Evolutionary conservation across 495 filamentous ascomycete genomes (phyloP).

Genomic region (Penicillium bialowiezense): DNA sequence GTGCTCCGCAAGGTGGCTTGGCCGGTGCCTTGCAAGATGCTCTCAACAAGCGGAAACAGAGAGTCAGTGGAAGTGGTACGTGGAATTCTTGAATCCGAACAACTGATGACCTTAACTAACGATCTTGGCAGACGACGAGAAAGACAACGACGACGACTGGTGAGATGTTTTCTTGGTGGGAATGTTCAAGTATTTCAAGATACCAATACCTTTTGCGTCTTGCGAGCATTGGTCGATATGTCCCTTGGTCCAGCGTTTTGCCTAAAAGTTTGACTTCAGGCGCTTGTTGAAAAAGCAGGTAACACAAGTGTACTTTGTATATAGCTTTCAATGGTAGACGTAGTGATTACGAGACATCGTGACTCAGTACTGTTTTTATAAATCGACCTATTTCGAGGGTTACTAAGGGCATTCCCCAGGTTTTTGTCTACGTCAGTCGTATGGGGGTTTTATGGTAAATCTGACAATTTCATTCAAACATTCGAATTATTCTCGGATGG

Average conservation of each 20-base stretch:
- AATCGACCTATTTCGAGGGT: no score
- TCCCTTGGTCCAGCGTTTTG: slow-evolving; percentile 13
- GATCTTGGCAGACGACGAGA: slow-evolving; percentile 65
- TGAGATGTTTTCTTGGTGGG: slow-evolving; percentile 25
- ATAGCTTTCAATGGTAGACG: slow-evolving; percentile 16
- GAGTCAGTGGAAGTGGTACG: slow-evolving; percentile 90
- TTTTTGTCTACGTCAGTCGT: no score
- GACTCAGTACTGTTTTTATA: background rate
- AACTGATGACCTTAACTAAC: no score
- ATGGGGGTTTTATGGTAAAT: no score
- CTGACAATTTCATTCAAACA: no score
- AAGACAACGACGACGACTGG: slow-evolving; percentile 77
- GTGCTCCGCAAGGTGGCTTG: slow-evolving; percentile 63
- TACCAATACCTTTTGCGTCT: slow-evolving; percentile 19
- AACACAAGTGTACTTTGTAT: slow-evolving; percentile 15
- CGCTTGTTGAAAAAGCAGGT: slow-evolving; percentile 5
- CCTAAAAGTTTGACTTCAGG: slow-evolving; percentile 22
- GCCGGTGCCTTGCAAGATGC: slow-evolving; percentile 78
- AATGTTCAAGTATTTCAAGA: slow-evolving; percentile 15
- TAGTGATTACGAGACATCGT: background rate
- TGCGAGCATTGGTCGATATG: slow-evolving; percentile 19
- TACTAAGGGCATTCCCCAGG: no score
- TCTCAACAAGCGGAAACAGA: slow-evolving; percentile 76
- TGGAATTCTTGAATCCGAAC: no score
- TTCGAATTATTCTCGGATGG: no score